These are phyloP conservation scores for Discostella pseudostelligera DNA, from an alignment of 108 stramenopile genomes.

Conservation along the genomic window DNA sequence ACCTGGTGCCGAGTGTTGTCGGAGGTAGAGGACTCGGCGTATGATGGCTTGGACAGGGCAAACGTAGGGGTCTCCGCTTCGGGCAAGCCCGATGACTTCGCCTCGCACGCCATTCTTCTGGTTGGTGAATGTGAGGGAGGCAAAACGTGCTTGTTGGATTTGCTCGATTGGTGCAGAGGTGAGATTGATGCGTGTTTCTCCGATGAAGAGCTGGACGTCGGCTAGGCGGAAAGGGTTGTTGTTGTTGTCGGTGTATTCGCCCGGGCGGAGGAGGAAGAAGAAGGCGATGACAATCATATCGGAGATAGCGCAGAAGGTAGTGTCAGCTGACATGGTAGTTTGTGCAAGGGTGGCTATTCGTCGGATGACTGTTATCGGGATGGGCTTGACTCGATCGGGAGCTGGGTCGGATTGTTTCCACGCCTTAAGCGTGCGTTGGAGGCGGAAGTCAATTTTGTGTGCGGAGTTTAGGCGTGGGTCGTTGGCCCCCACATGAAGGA, in stretches of 20 bases:
- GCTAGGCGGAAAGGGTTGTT: constrained; percentile 22
- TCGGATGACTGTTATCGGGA: constrained; percentile 35
- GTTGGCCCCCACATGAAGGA: constrained; percentile 30
- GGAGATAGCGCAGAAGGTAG: constrained; percentile 10
- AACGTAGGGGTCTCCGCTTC: constrained; percentile 34
- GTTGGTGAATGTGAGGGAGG: constrained; percentile 34
- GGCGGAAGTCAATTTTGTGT: constrained; percentile 25
- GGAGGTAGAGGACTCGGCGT: constrained; percentile 24
- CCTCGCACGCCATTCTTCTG: constrained; percentile 46
- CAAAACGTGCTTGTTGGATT: constrained; percentile 23
- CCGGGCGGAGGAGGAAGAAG: constrained; percentile 48
- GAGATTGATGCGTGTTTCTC: constrained; percentile 18
- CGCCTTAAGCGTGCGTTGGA: constrained; percentile 11
- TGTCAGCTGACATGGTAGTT: not conserved
- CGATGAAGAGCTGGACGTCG: constrained; percentile 38
- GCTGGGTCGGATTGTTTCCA: constrained; percentile 25
- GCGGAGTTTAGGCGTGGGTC: constrained; percentile 30
- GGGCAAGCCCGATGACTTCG: constrained; percentile 41
- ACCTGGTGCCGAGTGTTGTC: constrained; percentile 4
- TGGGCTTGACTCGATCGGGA: constrained; percentile 20
- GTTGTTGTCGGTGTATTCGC: constrained; percentile 18
- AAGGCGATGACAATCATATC: constrained; percentile 57
- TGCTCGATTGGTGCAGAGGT: constrained; percentile 11
- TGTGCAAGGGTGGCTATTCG: not conserved
- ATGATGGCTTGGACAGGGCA: constrained; percentile 46